phyloP scores from a whole-genome alignment of 2,329 filamentous ascomycete species.

The Alternaria gansuensis region DNA sequence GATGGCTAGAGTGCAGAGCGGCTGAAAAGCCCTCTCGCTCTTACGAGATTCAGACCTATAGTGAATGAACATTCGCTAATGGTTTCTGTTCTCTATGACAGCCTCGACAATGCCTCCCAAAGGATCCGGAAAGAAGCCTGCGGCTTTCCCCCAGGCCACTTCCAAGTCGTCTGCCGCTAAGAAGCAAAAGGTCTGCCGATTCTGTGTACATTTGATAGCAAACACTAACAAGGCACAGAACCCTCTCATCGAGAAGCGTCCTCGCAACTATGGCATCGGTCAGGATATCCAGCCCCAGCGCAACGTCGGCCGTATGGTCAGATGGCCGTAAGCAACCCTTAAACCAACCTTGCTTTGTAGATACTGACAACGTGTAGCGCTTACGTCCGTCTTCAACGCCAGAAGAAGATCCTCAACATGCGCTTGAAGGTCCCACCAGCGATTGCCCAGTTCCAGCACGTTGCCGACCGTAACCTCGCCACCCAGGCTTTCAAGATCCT shows the following conservation, averaged over 20 bases:
- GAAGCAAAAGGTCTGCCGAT: slow-evolving; percentile 86
- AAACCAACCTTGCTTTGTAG: background rate
- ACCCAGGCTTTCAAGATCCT: slow-evolving; percentile 98
- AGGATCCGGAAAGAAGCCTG: slow-evolving; percentile 91
- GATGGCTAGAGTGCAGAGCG: slow-evolving; percentile 53
- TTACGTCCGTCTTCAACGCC: slow-evolving; percentile 96
- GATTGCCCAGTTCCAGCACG: slow-evolving; percentile 96
- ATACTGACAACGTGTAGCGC: slow-evolving; percentile 3
- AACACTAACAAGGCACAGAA: slow-evolving; percentile 68
- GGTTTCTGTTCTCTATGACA: slow-evolving; percentile 99
- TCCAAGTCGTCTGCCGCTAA: slow-evolving; percentile 79
- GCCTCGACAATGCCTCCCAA: slow-evolving; percentile 78
- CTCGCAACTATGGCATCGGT: slow-evolving; percentile 97
- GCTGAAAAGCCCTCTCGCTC: slow-evolving; percentile 51
- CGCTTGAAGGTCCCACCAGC: slow-evolving; percentile 98
- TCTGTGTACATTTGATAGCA: slow-evolving; percentile 12
- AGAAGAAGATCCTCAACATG: slow-evolving; percentile 95
- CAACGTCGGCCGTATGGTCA: slow-evolving; percentile 85
- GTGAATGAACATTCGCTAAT: slow-evolving; percentile 81
- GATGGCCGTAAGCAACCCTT: slow-evolving; percentile 61
- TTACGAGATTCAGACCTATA: slow-evolving; percentile 58
- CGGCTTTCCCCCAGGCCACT: slow-evolving; percentile 67
- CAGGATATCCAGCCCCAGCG: slow-evolving; percentile 83
- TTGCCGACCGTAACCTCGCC: slow-evolving; percentile 74
- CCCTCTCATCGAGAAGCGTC: slow-evolving; percentile 98